Base-by-base conservation (phyloP, 768 basidiomycete species). In the Suillus ampliporus region DNA sequence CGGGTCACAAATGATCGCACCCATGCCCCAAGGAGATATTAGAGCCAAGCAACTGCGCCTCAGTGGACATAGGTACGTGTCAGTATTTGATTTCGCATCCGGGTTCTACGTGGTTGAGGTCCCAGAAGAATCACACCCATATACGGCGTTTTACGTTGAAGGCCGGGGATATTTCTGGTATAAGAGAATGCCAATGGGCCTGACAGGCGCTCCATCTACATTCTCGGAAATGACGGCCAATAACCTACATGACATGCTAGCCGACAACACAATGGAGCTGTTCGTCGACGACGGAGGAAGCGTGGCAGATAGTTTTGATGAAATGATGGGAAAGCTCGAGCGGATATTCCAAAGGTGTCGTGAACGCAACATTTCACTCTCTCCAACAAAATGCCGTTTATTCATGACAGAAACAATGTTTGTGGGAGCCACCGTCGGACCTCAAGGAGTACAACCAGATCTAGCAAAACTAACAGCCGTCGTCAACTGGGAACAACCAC, bases 281-380 rank as follows among this genome's bases (percentile, higher is more conserved):
- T 80, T 80, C 23, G 77, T 83, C 1, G 79, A 83, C 51, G 78
- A 83, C 59, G 74, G 78, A 0, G 76, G 73, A 0, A 47, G 71
- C 10, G 73, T 74, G 17, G 74, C 66, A 0, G 72, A 81, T 65
- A 51, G 46, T 1, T 80, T 82, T 57, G 68, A 72, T 3, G 68
- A 67, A 21, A 64, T 65, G 34, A 31, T 78, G 41, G 28, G 2
- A 6, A 37, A 37, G 11, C 37, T 82, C 10, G 28, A 64, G 1
- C 21, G 35, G 2, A 60, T 82, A 17, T 66, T 82, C 19, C 47
- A 46, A 0, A 57, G 77, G 10, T 66, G 76, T 13, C 62, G 78
- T 1, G 67, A 71, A 14, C 58, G 37, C 37, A 37, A 13, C 10
- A 2, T 37, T 2, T 37, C 37, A 13, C 61, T 76, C 0, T n/a